A percentile compares a stretch with the other conserved stretches of the same genome.
phyloP scores from a whole-genome alignment of 192 early-diverging fungal genomes.

The Coemansia sp. region DNA sequence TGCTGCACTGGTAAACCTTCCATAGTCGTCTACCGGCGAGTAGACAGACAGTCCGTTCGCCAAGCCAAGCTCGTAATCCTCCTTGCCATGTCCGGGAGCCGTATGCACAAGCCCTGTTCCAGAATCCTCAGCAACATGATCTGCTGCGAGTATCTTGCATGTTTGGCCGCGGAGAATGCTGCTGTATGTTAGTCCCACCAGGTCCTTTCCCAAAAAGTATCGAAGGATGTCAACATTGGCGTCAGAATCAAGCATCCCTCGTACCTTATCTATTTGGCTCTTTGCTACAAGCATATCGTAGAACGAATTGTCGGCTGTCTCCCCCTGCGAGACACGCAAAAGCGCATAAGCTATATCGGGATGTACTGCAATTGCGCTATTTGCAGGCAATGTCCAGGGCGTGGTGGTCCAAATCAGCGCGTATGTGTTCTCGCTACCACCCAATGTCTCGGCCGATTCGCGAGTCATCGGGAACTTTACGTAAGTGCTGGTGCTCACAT shows the following conservation, averaged over 20 bases:
- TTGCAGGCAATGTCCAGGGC: constrained; percentile 80
- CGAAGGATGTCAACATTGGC: constrained; percentile 6
- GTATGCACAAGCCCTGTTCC: constrained; percentile 83
- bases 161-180: constrained; percentile 57
- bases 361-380: constrained; percentile 69
- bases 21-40: constrained; percentile 73
- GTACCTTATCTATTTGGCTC: constrained; percentile 19
- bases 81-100: constrained; percentile 80
- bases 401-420: constrained; percentile 77
- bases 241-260: constrained; percentile 14
- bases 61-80: constrained; percentile 72
- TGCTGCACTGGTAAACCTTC: constrained; percentile 67
- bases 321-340: constrained; percentile 22
- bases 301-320: neutral
- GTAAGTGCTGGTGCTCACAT: constrained; percentile 69
- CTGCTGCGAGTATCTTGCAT: constrained; percentile 61
- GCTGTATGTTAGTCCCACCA: constrained; percentile 59
- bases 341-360: constrained; percentile 64
- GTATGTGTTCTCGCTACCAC: constrained; percentile 28
- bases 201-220: constrained; percentile 43
- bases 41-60: constrained; percentile 60
- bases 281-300: constrained; percentile 34
- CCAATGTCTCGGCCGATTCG: constrained; percentile 19
- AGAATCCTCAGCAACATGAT: constrained; percentile 68
- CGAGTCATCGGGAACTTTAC: constrained; percentile 61